Conservation (phyloP, 1,139 yeast genomes). For the Scheffersomyces insectosa region DNA sequence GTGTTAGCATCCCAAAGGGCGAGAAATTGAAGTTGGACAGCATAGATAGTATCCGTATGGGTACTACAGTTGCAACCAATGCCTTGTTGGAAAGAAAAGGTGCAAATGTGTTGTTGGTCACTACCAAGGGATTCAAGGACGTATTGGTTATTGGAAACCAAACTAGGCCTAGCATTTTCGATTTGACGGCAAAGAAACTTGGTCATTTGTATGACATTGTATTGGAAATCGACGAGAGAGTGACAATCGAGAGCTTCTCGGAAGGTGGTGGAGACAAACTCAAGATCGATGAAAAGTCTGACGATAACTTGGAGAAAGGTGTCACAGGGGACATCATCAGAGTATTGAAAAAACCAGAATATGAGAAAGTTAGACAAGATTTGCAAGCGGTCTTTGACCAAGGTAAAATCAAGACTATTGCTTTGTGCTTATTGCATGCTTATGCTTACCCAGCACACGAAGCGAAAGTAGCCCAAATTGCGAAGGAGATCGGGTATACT, state of each 20-base stretch:
- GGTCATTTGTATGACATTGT: constrained; percentile 34
- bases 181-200: constrained; percentile 20
- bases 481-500: constrained; percentile 35
- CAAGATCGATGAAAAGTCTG: constrained; percentile 11
- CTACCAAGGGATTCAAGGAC: constrained; percentile 55
- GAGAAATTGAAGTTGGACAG: constrained; percentile 22
- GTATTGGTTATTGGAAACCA: constrained; percentile 40
- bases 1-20: constrained; percentile 46
- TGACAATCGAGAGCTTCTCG: constrained; percentile 31
- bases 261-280: constrained; percentile 44
- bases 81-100: constrained; percentile 43
- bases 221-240: constrained; percentile 44
- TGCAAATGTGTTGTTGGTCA: constrained; percentile 48
- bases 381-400: constrained; percentile 24
- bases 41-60: constrained; percentile 21
- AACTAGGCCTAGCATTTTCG: constrained; percentile 22
- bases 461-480: constrained; percentile 33
- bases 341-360: constrained; percentile 34
- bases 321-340: constrained; percentile 40
- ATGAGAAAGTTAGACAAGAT: constrained; percentile 21
- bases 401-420: constrained; percentile 34
- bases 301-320: constrained; percentile 27
- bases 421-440: constrained; percentile 41
- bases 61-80: constrained; percentile 25
- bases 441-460: constrained; percentile 45